Evolutionary conservation across 805 yeast genomes (phyloP), one percentile per base, ranked within the genome.

Genomic region (Saccharomycopsis selenospora): DNA sequence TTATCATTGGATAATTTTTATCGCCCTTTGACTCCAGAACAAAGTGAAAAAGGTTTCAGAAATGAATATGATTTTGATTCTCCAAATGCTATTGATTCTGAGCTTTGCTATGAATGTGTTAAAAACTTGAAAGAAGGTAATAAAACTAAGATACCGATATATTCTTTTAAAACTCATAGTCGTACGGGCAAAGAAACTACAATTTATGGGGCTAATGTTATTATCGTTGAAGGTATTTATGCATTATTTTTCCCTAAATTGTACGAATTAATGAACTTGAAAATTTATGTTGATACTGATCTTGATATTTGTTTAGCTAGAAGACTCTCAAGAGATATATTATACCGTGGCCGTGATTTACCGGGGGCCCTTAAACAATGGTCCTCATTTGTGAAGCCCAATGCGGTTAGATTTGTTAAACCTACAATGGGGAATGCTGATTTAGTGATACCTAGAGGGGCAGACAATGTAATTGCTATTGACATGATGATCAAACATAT

Each of bases 191-290:
- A 82, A 59, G 71, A 72, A n/a, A 69, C 82, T 43, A 80, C 90
- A 2, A 79, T 93, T 17, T 90, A 89, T 59, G 98, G 97, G 1
- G 96, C 97, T 13, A 89, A 89, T 61, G 95, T 93, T 18, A 85
- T 93, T 46, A 83, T 93, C 4, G 68, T 93, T 33, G 99, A 93
- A 64, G 99, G 99, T 1, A 80, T 93, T 2, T 87, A 85, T 61
- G 88, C 96, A 0, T 65, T 93, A 40, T 79, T 82, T 53, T 88
- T 84, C 61, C 71, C 73, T 42, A 73, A 89, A 38, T 65, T 93
- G 14, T 65, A 83, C 47, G 82, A 76, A 10, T 59, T 89, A 59
- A 84, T 90, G 83, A 95, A 91, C 59, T 71, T 88, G 51, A 91
- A 85, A 64, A 77, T 91, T 17, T 93, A 80, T 62, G 97, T 93